Percentiles rank a stretch among this genome's conserved stretches.
Evolutionary conservation across 163 green algal species (phyloP).

Genomic region (Scenedesmus sp.): DNA sequence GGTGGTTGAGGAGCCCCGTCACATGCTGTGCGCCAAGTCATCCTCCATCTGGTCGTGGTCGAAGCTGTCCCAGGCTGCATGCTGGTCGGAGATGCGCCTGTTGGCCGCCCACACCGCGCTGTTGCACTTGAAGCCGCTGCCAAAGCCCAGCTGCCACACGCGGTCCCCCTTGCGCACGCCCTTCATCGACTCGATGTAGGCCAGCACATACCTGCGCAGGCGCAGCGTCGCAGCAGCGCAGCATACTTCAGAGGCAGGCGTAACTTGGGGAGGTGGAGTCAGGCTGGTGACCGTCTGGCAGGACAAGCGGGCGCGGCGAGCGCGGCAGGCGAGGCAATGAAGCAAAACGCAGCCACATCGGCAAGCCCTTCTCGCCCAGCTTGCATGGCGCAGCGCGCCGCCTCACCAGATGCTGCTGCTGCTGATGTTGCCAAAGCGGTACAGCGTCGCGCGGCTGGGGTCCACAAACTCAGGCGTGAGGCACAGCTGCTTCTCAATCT

Average conservation of each 20-base stretch:
- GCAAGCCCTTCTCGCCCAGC: too few relatives aligned
- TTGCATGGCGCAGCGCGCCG: too few relatives aligned
- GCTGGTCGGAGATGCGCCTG: slow-evolving; percentile 30
- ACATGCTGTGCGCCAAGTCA: slow-evolving; percentile 36
- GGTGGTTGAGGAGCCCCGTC: not conserved
- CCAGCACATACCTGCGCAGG: slow-evolving; percentile 83
- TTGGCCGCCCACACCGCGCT: slow-evolving; percentile 87
- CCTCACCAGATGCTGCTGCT: slow-evolving; percentile 90
- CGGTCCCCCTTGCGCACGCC: slow-evolving; percentile 84
- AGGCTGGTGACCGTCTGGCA: too few relatives aligned
- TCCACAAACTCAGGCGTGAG: slow-evolving; percentile 71
- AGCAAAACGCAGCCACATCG: too few relatives aligned
- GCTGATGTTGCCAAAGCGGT: slow-evolving; percentile 91
- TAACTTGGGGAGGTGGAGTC: too few relatives aligned
- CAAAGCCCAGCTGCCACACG: slow-evolving; percentile 94
- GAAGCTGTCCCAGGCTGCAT: slow-evolving; percentile 52
- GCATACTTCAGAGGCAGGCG: too few relatives aligned
- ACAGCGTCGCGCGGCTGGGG: slow-evolving; percentile 86
- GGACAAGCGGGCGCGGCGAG: too few relatives aligned
- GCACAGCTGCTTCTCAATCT: slow-evolving; percentile 94
- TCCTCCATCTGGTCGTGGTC: slow-evolving; percentile 51
- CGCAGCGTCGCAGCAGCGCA: not conserved
- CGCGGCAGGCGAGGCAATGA: too few relatives aligned
- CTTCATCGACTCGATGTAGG: slow-evolving; percentile 84
- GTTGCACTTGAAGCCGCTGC: slow-evolving; percentile 96